Percentiles rank a stretch among this genome's conserved stretches.
Conservation (phyloP, 1,284 basidiomycete genomes). For the Cryptococcus floricola region DNA sequence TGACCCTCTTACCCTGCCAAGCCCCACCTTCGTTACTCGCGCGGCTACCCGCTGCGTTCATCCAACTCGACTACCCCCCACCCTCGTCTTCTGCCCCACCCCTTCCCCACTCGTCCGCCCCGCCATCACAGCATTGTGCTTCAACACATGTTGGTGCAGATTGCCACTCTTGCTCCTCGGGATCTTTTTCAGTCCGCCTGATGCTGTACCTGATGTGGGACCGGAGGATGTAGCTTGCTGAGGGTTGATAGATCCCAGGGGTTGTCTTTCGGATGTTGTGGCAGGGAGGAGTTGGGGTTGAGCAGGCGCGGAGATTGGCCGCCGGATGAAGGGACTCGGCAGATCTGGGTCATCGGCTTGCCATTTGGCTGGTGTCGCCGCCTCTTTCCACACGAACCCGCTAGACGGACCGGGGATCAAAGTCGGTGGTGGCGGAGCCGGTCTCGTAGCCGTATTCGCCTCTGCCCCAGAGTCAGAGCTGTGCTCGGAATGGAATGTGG, state of each 20-base stretch:
- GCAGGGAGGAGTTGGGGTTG: neutral
- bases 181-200: slow-evolving; percentile 7
- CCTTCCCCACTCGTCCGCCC: slow-evolving; percentile 19
- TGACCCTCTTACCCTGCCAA: neutral
- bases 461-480: neutral
- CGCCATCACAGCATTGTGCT: slow-evolving; percentile 22
- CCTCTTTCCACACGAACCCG: slow-evolving; percentile 31
- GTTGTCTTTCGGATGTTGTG: slow-evolving; percentile 3
- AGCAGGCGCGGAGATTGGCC: slow-evolving; percentile 15
- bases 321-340: slow-evolving; percentile 39
- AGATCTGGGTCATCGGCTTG: slow-evolving; percentile 38
- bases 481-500: neutral
- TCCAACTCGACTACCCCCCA: neutral
- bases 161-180: slow-evolving; percentile 28
- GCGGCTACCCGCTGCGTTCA: neutral
- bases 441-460: neutral
- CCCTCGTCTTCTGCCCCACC: neutral
- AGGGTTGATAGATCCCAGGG: slow-evolving; percentile 17
- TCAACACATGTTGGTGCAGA: slow-evolving; percentile 33
- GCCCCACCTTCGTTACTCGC: neutral
- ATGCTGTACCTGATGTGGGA: neutral
- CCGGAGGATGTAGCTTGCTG: neutral
- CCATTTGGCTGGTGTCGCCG: slow-evolving; percentile 46
- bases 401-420: slow-evolving; percentile 33
- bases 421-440: slow-evolving; percentile 19